Conservation (phyloP, 176 grass and related monocot genomes). For the Oryza glumipatula region DNA sequence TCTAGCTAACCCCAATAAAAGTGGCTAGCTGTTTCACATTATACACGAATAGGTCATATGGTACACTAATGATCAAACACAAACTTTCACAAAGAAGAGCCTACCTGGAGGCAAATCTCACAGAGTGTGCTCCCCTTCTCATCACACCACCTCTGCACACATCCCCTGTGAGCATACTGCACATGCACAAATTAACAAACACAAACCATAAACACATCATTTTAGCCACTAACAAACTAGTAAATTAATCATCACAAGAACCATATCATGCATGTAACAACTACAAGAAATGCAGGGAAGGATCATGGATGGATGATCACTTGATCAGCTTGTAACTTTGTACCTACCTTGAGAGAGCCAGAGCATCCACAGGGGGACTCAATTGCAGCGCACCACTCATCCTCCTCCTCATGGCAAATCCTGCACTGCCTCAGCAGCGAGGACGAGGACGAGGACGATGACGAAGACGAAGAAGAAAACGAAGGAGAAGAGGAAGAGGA, state of each 20-base stretch:
- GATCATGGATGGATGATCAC: background rate
- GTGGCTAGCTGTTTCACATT: background rate
- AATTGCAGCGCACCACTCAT: slow-evolving; percentile 43
- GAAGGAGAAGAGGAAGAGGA: slow-evolving; percentile 38
- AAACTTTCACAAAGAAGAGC: background rate
- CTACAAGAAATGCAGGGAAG: background rate
- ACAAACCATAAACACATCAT: background rate
- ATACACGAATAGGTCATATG: background rate
- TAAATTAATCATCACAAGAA: background rate
- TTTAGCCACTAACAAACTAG: background rate
- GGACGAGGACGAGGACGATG: background rate
- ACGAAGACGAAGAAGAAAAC: background rate
- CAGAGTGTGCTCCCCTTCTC: slow-evolving; percentile 91
- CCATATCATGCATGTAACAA: background rate
- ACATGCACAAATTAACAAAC: slow-evolving; percentile 8
- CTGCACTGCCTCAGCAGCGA: slow-evolving; percentile 56
- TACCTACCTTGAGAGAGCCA: slow-evolving; percentile 80
- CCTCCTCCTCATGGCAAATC: slow-evolving; percentile 91
- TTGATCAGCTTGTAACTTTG: background rate
- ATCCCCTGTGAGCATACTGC: slow-evolving; percentile 85
- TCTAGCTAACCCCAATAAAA: background rate
- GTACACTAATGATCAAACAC: background rate
- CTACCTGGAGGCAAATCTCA: slow-evolving; percentile 94
- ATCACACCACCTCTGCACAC: slow-evolving; percentile 97
- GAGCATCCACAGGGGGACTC: slow-evolving; percentile 88